Evolutionary conservation across 768 basidiomycete genomes (phyloP), one percentile per base, ranked within the genome.

Genomic region (Tricholoma furcatifolium): DNA sequence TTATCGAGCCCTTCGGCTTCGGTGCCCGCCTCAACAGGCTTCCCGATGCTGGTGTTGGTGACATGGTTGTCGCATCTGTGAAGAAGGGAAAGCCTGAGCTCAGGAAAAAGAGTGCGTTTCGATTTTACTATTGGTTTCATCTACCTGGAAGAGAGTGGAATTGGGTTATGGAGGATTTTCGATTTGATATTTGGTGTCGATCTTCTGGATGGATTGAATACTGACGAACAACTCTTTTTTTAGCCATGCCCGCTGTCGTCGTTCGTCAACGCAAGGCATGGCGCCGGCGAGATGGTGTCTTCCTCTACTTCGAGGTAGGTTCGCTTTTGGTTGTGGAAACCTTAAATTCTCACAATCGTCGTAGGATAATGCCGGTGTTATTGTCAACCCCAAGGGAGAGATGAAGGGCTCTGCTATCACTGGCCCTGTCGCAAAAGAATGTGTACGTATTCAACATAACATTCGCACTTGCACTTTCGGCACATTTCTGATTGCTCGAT

Each of bases 41-140:
- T 56, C 97, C 97, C 58, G 96, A 97, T 71, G 94, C 91, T 57
- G 88, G 88, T 80, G 91, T 92, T 53, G 91, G 92, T 53, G 93
- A 94, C 71, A 94, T 95, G 93, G 85, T 95, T 57, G 90, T 96
- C 54, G 93, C 92, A 54, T 93, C 90, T 48, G 97, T 99, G 67
- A 98, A 99, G 85, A 98, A 98, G 83, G 97, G 97, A 72, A 98
- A 99, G 80, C 97, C 97, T 32, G 97, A 99, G 76, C 75, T 99
- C 70, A 87, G 97, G 76, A 99, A 99, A 82, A 99, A 99, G 82
- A 96, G 93, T 96, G 70, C 66, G 93, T 50, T 3, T 21, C 23
- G 80, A 4, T 53, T 43, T 18, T 2, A 10, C 11, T 47, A 21
- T 3, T 10, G 36, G 34, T 21, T 46, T 20, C 20, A 14, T 11